Base-by-base conservation (phyloP, 176 grass and related monocot species). In the Leersia perrieri region DNA sequence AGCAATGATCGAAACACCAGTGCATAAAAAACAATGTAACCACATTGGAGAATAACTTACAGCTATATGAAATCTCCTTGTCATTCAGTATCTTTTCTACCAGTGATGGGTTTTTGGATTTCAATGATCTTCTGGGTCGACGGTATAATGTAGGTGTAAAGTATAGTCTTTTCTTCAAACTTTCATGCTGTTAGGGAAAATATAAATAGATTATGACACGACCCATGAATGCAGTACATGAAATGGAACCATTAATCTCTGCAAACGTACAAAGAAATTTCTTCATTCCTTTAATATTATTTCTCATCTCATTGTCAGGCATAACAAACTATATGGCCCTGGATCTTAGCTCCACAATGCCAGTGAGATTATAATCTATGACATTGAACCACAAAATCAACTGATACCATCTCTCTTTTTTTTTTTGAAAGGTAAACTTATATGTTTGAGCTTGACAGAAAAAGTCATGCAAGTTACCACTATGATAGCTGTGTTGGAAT, bases 181-280 rank as follows among this genome's bases (percentile, higher is more conserved):
- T 14, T 32, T 80, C 69, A 45, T 86, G 76, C 69, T 80, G 27
- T 9, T 16, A 61, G 31, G 35, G 1, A 58, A 55, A 72, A 66
- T 4, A 15, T 15, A 1, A 66, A 36, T 63, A 63, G 45, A 70
- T 45, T 29, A 20, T 6, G 23, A 9, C 13, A 11, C 29, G 31
- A 28, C 28, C 7, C 36, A 36, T 29, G 6, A 80, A 27, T n/a
- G n/a, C n/a, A 60, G 30, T 60, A 3, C 18, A 22, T 70, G 28
- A 39, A 58, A 1, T 2, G 0, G 0, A 60, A 30, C 25, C 3
- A 13, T 51, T 79, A n/a, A n/a, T n/a, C 36, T 1, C 16, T 35
- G 11, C 2, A 35, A 49, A 60, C 20, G 45, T 5, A n/a, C n/a
- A n/a, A n/a, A n/a, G n/a, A n/a, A n/a, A n/a, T n/a, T n/a, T n/a